phyloP scores from a whole-genome alignment of 306 rosid genomes.

The Bauhinia variegata region DNA sequence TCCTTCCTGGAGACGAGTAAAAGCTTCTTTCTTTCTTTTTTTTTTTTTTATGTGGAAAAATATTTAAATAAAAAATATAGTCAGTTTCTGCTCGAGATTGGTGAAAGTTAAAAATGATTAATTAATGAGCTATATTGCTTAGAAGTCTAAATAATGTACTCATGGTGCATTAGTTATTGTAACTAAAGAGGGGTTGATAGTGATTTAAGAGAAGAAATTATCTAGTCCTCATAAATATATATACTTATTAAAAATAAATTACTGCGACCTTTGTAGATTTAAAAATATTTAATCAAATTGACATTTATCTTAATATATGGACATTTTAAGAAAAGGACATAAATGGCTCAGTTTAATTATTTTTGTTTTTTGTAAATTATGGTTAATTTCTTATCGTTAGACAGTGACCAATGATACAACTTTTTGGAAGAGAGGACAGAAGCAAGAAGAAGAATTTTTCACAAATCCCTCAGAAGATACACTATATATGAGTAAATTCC shows the following conservation, averaged over 20 bases:
- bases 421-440: not conserved
- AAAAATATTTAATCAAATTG: too few relatives aligned
- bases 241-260: not conserved
- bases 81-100: too few relatives aligned
- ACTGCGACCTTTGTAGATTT: too few relatives aligned
- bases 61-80: not conserved
- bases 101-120: too few relatives aligned
- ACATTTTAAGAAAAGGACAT: slow-evolving; percentile 28
- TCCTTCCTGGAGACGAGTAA: too few relatives aligned
- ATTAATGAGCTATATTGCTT: too few relatives aligned
- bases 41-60: not conserved
- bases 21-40: too few relatives aligned
- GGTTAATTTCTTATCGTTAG: not conserved
- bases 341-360: too few relatives aligned
- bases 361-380: not conserved
- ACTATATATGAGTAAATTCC: not conserved
- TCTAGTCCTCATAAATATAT: not conserved
- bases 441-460: not conserved
- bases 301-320: too few relatives aligned
- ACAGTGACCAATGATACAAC: not conserved
- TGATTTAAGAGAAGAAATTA: not conserved
- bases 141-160: too few relatives aligned
- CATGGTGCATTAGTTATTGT: not conserved
- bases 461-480: not conserved
- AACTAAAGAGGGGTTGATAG: not conserved